Evolutionary conservation across 1,284 basidiomycete species (phyloP), one percentile per base, ranked within the genome.

Genomic region (Papiliotrema terrestris): DNA sequence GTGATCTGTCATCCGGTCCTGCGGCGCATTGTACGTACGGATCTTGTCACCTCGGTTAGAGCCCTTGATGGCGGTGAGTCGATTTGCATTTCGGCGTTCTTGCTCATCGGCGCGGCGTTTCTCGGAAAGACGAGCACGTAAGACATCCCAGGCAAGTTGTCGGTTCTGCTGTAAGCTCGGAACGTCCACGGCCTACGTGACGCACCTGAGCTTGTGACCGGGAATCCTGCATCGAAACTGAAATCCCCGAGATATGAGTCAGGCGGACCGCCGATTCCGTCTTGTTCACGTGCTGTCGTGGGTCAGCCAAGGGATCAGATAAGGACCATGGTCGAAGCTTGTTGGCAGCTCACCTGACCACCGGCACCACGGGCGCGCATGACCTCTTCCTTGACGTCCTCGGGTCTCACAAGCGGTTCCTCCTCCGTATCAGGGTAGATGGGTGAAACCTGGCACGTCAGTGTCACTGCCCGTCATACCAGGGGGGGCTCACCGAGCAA

Each of bases 141-240:
- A 82, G 17, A 97, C 85, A 71, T 88, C 87, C 77, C 91, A 96
- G 0, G 94, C 93, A 54, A 88, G 86, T 3, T 87, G 84, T 65
- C 85, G 85, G 69, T 97, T 96, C 88, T 94, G 52, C 6, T 37
- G 36, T 41, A 5, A 41, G 39, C 39, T 32, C 11, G 29, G 29
- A n/a, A 5, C 29, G 20, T 5, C 8, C 39, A 20, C 22, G 20
- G 36, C 4, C 29, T 22, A 26, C 54, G n/a, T 62, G 8, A 61
- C 45, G 35, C 9, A 38, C 5, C 41, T 20, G 22, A 23, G 3
- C 2, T 63, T 98, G 95, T 68, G 88, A 92, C 9, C 96, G 84
- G 60, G 94, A 93, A 67, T 99, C 95, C 78, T 98, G 96, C 91
- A 98, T 98, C 3, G 92, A 94, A 9, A 98, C 96, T 0, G 87